Evolutionary conservation across 257 asterid genomes (phyloP), one percentile per base, ranked within the genome.

Genomic region (Capsicum rhomboideum): DNA sequence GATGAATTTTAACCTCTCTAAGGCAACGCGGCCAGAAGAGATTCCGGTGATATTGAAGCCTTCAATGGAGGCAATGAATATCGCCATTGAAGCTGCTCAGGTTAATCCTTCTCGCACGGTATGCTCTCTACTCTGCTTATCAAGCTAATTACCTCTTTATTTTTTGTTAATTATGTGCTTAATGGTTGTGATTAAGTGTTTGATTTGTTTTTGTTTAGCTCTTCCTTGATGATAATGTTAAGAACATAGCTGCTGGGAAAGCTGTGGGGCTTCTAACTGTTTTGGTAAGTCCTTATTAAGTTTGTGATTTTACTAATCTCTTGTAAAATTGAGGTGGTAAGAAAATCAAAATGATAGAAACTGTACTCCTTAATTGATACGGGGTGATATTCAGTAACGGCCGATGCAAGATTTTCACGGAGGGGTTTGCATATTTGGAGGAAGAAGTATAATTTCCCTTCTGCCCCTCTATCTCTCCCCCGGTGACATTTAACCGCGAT

Each of bases 51-150:
- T 95, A 34, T 54, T 95, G 80, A 95, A 94, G 83, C 99, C 99
- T 29, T 91, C 98, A 10, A 64, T 89, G 82, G 92, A 92, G 85
- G 98, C 98, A 12, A 89, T 95, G 91, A 89, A 86, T 23, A 90
- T 91, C 82, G 98, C 93, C 84, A 69, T 95, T 26, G 93, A 92
- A 20, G 93, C 54, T 9, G 94, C 97, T 0, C 87, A 87, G 37
- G 89, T 95, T 37, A 95, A 94, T 86, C 97, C 98, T 46, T 89
- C 89, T 78, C 97, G 96, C 8, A 92, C 98, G 94, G 99, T 95
- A 92, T 44, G 92, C 67, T 79, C 61, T 8, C 18, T 18, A 26
- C 61, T 50, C 44, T 10, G 10, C 10, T 12, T 8, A 12, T 49
- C 59, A 21, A 46, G 0, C 69, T 7, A 52, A 18, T 42, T 44